phyloP scores from a whole-genome alignment of 75 land plant species.

The Pseudotsuga menziesii region DNA sequence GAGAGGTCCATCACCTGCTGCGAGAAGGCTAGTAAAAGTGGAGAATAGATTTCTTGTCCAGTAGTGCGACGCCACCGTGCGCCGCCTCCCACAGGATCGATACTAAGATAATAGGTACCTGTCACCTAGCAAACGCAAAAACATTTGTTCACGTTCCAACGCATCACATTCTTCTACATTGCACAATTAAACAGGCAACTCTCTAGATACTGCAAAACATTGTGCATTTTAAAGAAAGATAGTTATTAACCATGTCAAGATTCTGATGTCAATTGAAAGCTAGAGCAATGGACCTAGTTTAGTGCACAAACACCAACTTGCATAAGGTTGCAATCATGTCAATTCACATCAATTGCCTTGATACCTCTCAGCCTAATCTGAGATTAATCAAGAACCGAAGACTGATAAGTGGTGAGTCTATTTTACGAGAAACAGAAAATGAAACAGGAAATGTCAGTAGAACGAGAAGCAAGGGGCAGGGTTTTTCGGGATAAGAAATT shows the following conservation, averaged over 20 bases:
- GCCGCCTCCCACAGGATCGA: conserved; percentile 40
- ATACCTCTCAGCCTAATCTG: background rate
- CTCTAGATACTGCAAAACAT: background rate
- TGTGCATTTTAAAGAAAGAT: background rate
- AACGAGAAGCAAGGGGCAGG: too few relatives aligned
- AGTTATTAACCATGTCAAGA: background rate
- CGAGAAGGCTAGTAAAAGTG: conserved; percentile 61
- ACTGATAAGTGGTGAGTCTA: background rate
- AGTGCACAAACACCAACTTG: background rate
- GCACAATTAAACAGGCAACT: background rate
- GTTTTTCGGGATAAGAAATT: too few relatives aligned
- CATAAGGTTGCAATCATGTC: background rate
- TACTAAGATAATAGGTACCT: conserved; percentile 58
- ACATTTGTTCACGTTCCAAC: background rate
- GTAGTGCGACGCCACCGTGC: conserved; percentile 58
- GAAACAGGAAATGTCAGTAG: too few relatives aligned
- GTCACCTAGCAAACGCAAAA: conserved; percentile 26
- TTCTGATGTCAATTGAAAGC: background rate
- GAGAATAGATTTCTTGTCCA: conserved; percentile 75
- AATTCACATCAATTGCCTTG: too few relatives aligned
- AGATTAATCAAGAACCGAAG: background rate
- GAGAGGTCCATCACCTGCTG: conserved; percentile 31
- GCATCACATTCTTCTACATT: background rate
- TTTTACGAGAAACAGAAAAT: too few relatives aligned
- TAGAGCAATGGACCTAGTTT: background rate